A percentile compares a stretch with the other conserved stretches of the same genome.
phyloP scores from a whole-genome alignment of 257 asterid genomes.

The Nicotiana sylvestris region DNA sequence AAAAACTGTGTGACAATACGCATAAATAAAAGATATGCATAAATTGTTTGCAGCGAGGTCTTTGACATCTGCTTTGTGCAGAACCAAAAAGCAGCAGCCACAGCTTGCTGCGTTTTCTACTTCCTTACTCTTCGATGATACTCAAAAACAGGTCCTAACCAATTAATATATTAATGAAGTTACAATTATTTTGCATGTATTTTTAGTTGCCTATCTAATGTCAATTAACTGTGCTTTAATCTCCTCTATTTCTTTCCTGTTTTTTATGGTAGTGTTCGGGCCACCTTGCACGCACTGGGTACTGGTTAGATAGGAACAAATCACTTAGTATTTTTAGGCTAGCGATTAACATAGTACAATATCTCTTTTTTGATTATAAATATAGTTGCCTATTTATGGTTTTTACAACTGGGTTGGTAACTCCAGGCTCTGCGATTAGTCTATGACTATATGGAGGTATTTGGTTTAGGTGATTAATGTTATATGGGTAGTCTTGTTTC shows the following conservation, averaged over 20 bases:
- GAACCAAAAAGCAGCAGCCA: conserved; percentile 21
- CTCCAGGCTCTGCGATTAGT: not conserved
- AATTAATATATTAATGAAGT: not conserved
- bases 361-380: not conserved
- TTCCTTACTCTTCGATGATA: conserved; percentile 77
- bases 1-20: too few species aligned
- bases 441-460: not conserved
- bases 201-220: not conserved
- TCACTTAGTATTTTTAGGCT: not conserved
- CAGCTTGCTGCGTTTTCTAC: conserved; percentile 58
- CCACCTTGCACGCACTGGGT: too few species aligned
- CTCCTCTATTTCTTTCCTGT: not conserved
- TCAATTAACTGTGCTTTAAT: not conserved
- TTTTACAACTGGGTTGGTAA: not conserved
- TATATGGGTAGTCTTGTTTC: not conserved
- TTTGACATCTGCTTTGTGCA: conserved; percentile 38
- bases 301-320: too few species aligned
- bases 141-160: conserved; percentile 66
- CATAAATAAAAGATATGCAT: conserved; percentile 28
- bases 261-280: too few species aligned
- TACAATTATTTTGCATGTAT: conserved; percentile 6
- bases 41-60: conserved; percentile 55
- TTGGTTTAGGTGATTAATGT: not conserved
- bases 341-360: not conserved
- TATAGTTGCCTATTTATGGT: not conserved